Evolutionary conservation across 140 eudicot genomes (phyloP).

Genomic region (Senecio squalidus): DNA sequence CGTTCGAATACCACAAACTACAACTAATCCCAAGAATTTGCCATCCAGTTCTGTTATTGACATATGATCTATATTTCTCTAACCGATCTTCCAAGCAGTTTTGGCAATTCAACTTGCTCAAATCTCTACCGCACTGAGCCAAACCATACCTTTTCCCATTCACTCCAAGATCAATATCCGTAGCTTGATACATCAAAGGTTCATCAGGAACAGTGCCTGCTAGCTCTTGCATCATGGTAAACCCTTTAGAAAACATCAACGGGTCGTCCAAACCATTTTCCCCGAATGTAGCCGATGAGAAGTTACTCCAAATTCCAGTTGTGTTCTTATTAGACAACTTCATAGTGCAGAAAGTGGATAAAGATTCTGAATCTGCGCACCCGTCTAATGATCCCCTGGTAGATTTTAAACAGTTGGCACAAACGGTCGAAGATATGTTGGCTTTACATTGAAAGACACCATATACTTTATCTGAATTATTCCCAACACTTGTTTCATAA

Average conservation of each 20-base stretch:
- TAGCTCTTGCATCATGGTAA: constrained; percentile 23
- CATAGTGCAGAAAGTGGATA: constrained; percentile 12
- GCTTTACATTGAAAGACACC: constrained; percentile 18
- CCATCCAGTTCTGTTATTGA: constrained; percentile 18
- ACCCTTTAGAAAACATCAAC: constrained; percentile 22
- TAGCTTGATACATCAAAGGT: constrained; percentile 18
- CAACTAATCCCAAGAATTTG: constrained; percentile 23
- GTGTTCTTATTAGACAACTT: neutral
- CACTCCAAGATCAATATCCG: constrained; percentile 12
- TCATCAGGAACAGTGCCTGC: constrained; percentile 22
- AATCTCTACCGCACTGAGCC: constrained; percentile 31
- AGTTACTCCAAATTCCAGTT: constrained; percentile 13
- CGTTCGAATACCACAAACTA: constrained; percentile 25
- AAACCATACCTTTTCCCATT: constrained; percentile 27
- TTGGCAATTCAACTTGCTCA: constrained; percentile 15
- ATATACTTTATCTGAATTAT: constrained; percentile 6
- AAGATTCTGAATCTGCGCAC: neutral
- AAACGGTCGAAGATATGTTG: constrained; percentile 8
- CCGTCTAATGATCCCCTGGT: neutral
- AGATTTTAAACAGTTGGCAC: neutral
- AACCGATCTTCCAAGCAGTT: constrained; percentile 25
- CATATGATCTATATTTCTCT: neutral
- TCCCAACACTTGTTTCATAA: neutral
- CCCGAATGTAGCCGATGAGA: neutral
- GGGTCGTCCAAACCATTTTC: constrained; percentile 11